Percentiles rank a stretch among this genome's conserved stretches.
These are phyloP conservation scores for Cystobasidium pallidum DNA, from an alignment of 1,284 basidiomycete species.

Conservation along the genomic window DNA sequence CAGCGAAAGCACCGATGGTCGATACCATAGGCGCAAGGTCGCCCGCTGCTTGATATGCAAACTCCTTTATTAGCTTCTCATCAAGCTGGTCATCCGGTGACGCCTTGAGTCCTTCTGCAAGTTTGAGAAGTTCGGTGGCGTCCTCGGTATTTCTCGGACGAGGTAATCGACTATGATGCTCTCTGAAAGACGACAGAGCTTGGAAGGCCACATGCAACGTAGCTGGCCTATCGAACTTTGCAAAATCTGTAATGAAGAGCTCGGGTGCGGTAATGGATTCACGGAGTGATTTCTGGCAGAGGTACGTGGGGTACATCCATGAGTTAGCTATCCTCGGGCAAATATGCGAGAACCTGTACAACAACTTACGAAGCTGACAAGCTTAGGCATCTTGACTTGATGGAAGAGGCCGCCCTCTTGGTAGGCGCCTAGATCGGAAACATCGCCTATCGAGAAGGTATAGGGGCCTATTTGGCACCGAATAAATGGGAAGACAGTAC, in stretches of 20 bases:
- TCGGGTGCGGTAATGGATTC: conserved; percentile 85
- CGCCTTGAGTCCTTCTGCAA: conserved; percentile 73
- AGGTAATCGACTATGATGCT: conserved; percentile 72
- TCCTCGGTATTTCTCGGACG: conserved; percentile 82
- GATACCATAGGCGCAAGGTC: conserved; percentile 90
- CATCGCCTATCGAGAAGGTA: conserved; percentile 92
- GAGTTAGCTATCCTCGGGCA: not conserved
- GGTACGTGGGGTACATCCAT: conserved; percentile 19
- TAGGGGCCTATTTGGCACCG: conserved; percentile 67
- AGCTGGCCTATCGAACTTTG: conserved; percentile 92
- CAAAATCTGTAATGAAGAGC: conserved; percentile 93
- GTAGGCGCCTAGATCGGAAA: conserved; percentile 76
- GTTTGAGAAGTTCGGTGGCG: conserved; percentile 69
- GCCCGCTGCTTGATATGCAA: conserved; percentile 91
- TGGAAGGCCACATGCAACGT: conserved; percentile 94
- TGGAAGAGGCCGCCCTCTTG: conserved; percentile 91
- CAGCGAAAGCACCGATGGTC: conserved; percentile 95
- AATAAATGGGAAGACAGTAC: no score
- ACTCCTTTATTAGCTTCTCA: conserved; percentile 74
- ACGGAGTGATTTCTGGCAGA: conserved; percentile 92
- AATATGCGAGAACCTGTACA: not conserved
- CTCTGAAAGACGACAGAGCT: conserved; percentile 78
- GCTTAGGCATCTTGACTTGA: conserved; percentile 99
- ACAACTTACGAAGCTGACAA: conserved; percentile 79
- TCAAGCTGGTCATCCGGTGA: conserved; percentile 72